Evolutionary conservation across 495 filamentous ascomycete genomes (phyloP).

Genomic region (Xylaria bambusicola): DNA sequence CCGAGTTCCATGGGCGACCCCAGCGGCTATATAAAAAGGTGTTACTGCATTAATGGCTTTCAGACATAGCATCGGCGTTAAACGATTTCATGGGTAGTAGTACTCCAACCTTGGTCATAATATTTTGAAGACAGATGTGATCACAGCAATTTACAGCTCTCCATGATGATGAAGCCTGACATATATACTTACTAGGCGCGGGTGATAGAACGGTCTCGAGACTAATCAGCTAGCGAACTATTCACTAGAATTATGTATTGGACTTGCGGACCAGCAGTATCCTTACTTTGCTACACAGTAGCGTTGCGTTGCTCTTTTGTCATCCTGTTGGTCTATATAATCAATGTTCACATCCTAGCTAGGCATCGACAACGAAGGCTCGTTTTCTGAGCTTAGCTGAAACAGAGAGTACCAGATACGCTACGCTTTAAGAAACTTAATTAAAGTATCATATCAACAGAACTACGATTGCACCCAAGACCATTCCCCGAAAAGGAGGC

Average conservation of each 20-base stretch:
- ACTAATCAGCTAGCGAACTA: too few species aligned
- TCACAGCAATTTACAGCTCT: conserved; percentile 4
- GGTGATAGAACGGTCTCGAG: too few species aligned
- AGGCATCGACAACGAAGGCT: too few species aligned
- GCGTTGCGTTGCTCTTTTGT: too few species aligned
- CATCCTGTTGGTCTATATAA: too few species aligned
- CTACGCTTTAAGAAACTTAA: neutral
- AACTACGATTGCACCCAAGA: neutral
- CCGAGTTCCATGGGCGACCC: neutral
- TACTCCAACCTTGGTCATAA: neutral
- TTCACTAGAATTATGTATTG: too few species aligned
- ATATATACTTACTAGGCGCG: too few species aligned
- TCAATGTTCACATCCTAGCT: too few species aligned
- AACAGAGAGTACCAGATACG: neutral
- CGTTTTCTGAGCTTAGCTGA: neutral
- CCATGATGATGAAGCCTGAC: too few species aligned
- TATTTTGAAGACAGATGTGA: neutral
- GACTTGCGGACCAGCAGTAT: too few species aligned
- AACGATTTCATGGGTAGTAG: neutral
- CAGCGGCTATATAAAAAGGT: neutral
- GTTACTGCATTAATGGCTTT: conserved; percentile 3
- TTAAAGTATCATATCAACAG: neutral
- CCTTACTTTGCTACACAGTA: too few species aligned
- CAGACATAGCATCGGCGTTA: conserved; percentile 9
- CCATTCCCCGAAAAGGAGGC: neutral